Conservation (phyloP, 768 basidiomycete species). For the Termitomyces sp. region DNA sequence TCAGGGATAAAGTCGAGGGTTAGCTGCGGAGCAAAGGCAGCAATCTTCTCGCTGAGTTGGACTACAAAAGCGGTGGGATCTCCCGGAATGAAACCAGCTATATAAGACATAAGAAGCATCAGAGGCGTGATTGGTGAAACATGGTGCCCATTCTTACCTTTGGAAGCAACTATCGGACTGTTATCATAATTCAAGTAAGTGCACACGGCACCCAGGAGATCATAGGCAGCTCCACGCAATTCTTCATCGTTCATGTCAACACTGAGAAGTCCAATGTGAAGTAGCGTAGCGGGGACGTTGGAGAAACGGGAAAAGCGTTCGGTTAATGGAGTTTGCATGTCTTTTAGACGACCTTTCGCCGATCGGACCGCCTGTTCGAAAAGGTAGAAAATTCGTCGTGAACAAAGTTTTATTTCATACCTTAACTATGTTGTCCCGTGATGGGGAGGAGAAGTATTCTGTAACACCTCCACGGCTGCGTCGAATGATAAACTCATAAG, state of each 20-base stretch:
- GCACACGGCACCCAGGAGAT: conserved; percentile 74
- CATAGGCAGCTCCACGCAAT: conserved; percentile 74
- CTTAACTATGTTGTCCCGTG: conserved; percentile 72
- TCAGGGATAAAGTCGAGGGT: conserved; percentile 90
- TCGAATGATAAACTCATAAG: conserved; percentile 76
- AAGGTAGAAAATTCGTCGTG: not conserved
- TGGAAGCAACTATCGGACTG: conserved; percentile 61
- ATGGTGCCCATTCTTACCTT: conserved; percentile 40
- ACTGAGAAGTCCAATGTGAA: conserved; percentile 84
- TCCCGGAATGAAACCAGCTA: conserved; percentile 70
- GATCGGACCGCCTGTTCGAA: conserved; percentile 56
- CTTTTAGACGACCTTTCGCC: conserved; percentile 69
- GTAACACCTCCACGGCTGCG: conserved; percentile 66
- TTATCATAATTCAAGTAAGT: conserved; percentile 75
- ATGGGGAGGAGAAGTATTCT: conserved; percentile 68
- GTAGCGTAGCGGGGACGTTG: conserved; percentile 78
- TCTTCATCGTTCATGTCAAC: conserved; percentile 70
- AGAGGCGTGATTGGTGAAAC: not conserved
- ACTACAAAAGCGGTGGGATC: conserved; percentile 58
- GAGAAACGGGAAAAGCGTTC: conserved; percentile 75
- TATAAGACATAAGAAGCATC: not conserved
- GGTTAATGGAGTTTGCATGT: conserved; percentile 41
- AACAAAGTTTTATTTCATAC: conserved; percentile 24
- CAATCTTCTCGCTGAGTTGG: conserved; percentile 65
- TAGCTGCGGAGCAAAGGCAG: conserved; percentile 71